These are phyloP conservation scores for Nicotiana tabacum DNA, from an alignment of 257 asterid genomes.

Conservation along the genomic window DNA sequence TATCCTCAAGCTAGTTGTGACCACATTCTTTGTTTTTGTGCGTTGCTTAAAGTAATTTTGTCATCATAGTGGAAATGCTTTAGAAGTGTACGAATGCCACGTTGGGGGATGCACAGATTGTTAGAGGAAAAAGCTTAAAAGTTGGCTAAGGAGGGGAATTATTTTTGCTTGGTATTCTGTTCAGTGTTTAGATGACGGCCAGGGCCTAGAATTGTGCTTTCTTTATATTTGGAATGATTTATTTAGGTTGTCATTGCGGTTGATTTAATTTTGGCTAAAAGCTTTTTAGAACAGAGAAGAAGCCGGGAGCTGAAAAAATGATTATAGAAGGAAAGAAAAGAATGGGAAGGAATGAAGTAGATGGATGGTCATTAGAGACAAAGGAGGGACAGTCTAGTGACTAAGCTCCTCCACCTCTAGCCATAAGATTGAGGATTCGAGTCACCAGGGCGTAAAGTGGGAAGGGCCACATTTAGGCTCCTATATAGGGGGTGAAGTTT, in stretches of 20 bases:
- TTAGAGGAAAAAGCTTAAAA: too few relatives aligned
- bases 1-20: neutral
- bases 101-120: too few relatives aligned
- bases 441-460: neutral
- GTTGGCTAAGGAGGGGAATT: too few relatives aligned
- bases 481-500: neutral
- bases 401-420: neutral
- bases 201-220: neutral
- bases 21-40: too few relatives aligned
- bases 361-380: neutral
- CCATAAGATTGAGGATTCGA: neutral
- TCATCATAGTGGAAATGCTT: too few relatives aligned
- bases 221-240: neutral
- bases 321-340: neutral
- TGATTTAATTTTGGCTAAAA: neutral
- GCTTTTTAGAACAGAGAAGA: too few relatives aligned
- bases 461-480: too few relatives aligned
- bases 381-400: neutral
- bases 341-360: neutral
- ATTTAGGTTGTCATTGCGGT: neutral
- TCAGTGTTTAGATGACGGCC: neutral
- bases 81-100: too few relatives aligned
- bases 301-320: too few relatives aligned
- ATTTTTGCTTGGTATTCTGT: neutral
- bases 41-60: too few relatives aligned